Evolutionary conservation across 1,139 yeast species (phyloP).

Genomic region (Blastobotrys petasosporus): DNA sequence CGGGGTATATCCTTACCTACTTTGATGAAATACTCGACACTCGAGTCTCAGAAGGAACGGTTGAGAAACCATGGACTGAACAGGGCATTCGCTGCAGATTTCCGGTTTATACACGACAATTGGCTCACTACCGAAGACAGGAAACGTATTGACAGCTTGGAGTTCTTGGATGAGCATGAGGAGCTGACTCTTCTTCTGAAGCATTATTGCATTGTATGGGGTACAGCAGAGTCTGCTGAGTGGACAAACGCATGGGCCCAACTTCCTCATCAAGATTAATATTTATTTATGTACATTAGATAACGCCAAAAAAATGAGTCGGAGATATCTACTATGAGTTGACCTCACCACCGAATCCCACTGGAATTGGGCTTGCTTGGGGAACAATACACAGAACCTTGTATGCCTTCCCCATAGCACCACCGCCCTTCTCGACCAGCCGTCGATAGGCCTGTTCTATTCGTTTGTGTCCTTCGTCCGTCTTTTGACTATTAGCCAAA

Average conservation of each 20-base stretch:
- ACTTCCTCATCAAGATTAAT: background rate
- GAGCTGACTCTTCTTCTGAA: slow-evolving; percentile 67
- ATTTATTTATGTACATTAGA: background rate
- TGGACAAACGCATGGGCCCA: background rate
- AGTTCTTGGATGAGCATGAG: slow-evolving; percentile 84
- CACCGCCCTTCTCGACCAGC: slow-evolving; percentile 54
- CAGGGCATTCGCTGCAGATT: slow-evolving; percentile 42
- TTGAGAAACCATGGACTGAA: slow-evolving; percentile 23
- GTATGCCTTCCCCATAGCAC: slow-evolving; percentile 72
- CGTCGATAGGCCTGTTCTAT: slow-evolving; percentile 57
- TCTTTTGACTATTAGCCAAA: slow-evolving; percentile 31
- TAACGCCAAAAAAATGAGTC: background rate
- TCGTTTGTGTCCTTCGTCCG: slow-evolving; percentile 33
- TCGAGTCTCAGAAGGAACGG: slow-evolving; percentile 42
- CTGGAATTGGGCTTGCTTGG: slow-evolving; percentile 37
- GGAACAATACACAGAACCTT: slow-evolving; percentile 66
- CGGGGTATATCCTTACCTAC: slow-evolving; percentile 75
- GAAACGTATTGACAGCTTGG: slow-evolving; percentile 53
- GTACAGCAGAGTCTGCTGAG: slow-evolving; percentile 11
- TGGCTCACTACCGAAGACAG: slow-evolving; percentile 50
- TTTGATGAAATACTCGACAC: slow-evolving; percentile 45
- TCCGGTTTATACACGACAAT: slow-evolving; percentile 54
- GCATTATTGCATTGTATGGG: slow-evolving; percentile 65
- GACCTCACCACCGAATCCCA: slow-evolving; percentile 40
- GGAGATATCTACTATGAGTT: background rate